phyloP scores from a whole-genome alignment of 1,284 basidiomycete genomes.

The Psilocybe mexicana region DNA sequence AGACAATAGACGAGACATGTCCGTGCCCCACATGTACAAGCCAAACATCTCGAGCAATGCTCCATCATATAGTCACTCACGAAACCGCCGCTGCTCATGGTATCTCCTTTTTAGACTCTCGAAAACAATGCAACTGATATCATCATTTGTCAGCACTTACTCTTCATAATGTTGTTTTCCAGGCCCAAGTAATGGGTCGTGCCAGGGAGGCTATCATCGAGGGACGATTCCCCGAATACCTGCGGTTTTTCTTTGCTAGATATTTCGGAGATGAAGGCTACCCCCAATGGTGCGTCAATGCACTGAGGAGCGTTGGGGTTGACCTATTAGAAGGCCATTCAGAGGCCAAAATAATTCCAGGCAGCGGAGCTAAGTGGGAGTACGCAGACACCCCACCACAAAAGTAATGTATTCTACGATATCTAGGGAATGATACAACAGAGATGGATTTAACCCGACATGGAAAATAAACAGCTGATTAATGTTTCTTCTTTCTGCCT shows the following conservation, averaged over 20 bases:
- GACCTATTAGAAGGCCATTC: conserved; percentile 61
- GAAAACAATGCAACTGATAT: conserved; percentile 3
- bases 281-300: conserved; percentile 83
- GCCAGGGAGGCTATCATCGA: conserved; percentile 77
- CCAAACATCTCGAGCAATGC: conserved; percentile 64
- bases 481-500: conserved; percentile 28
- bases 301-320: conserved; percentile 72
- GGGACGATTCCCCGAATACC: conserved; percentile 74
- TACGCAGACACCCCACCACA: conserved; percentile 37
- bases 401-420: conserved; percentile 7
- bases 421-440: neutral
- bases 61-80: conserved; percentile 72
- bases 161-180: conserved; percentile 79
- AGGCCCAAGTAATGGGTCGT: conserved; percentile 79
- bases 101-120: conserved; percentile 30
- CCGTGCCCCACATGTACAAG: conserved; percentile 78
- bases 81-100: conserved; percentile 83
- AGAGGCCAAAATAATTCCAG: conserved; percentile 50
- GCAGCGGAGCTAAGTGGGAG: conserved; percentile 75
- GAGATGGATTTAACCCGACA: conserved; percentile 13
- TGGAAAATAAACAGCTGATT: neutral
- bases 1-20: conserved; percentile 71
- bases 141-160: conserved; percentile 56
- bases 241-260: conserved; percentile 67
- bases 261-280: conserved; percentile 74